Percentiles rank a stretch among this genome's conserved stretches.
Evolutionary conservation across 257 asterid species (phyloP).

Genomic region (Nicotiana paniculata): DNA sequence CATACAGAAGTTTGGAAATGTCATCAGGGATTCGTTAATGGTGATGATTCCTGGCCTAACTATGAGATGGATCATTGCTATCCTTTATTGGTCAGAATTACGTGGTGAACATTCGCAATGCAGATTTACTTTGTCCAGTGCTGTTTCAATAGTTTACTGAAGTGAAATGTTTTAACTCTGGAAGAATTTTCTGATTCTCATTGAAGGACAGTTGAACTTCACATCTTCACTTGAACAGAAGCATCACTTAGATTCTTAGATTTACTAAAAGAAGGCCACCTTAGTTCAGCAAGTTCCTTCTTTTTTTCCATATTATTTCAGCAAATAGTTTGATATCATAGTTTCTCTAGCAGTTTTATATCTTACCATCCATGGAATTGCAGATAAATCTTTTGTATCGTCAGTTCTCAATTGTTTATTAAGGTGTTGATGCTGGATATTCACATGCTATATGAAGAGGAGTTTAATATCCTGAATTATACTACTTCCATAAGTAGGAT

Average conservation of each 20-base stretch:
- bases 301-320: background rate
- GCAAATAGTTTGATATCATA: background rate
- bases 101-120: conserved; percentile 19
- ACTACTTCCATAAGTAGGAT: background rate
- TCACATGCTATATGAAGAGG: background rate
- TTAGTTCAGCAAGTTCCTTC: background rate
- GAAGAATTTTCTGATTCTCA: background rate
- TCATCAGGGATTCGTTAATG: conserved; percentile 36
- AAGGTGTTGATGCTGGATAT: background rate
- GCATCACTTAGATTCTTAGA: background rate
- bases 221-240: background rate
- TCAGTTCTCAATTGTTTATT: background rate
- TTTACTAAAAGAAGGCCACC: background rate
- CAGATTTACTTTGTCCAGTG: background rate
- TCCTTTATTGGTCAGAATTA: conserved; percentile 65
- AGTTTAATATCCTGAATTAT: background rate
- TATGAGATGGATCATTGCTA: conserved; percentile 84
- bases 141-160: background rate
- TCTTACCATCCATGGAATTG: background rate
- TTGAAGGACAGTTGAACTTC: background rate
- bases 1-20: conserved; percentile 55
- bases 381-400: background rate
- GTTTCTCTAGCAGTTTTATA: background rate
- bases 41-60: conserved; percentile 73
- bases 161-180: background rate